phyloP scores from a whole-genome alignment of 2,329 filamentous ascomycete genomes.

The Lasiodiplodia sp. region DNA sequence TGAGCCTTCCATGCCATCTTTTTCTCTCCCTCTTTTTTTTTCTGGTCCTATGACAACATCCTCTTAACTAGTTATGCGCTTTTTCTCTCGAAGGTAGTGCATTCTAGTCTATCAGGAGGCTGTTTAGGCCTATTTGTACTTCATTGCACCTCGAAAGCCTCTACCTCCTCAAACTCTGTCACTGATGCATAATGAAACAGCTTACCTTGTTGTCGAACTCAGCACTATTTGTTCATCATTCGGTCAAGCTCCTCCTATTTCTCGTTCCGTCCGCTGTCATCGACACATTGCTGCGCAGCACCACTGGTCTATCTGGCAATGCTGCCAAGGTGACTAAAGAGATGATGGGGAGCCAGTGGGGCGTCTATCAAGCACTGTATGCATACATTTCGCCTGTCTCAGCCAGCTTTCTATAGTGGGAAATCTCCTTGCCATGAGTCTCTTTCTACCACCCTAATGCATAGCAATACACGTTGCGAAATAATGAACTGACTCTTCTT shows the following conservation, averaged over 20 bases:
- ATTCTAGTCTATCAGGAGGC: neutral
- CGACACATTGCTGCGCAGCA: neutral
- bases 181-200: neutral
- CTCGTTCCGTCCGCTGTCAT: neutral
- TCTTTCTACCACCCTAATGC: neutral
- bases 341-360: conserved; percentile 16
- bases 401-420: neutral
- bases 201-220: conserved; percentile 4
- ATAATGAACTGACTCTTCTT: neutral
- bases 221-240: conserved; percentile 1
- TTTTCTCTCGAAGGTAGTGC: neutral
- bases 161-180: neutral
- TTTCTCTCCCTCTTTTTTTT: neutral
- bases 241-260: conserved; percentile 2
- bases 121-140: neutral
- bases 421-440: neutral
- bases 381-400: neutral
- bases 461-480: neutral
- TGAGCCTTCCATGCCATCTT: neutral
- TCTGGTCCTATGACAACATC: no score
- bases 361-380: conserved; percentile 19
- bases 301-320: neutral
- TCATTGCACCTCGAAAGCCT: neutral
- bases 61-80: no score
- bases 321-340: conserved; percentile 9